Base-by-base conservation (phyloP, 805 yeast genomes). In the Candida nitratophila region DNA sequence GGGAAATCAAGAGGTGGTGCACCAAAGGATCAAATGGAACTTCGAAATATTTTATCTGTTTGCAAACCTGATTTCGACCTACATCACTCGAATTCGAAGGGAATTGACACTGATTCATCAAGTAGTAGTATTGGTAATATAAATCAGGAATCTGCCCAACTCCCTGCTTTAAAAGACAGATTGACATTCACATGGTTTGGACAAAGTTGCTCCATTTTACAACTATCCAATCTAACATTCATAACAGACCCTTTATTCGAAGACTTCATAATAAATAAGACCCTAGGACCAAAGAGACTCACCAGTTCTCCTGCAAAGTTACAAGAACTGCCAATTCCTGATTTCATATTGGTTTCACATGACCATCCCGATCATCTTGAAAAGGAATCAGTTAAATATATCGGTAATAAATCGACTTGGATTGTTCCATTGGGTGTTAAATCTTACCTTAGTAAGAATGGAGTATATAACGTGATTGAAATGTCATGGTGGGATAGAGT, bases 331-430 rank as follows among this genome's bases (percentile, higher is more conserved):
- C 85, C 88, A 11, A 62, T 66, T 35, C 84, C 89, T 0, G 81
- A 87, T 49, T 77, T 81, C 44, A 81, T 88, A 1, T 57, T 91
- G 19, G 95, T 91, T 0, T 84, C 95, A 2, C 98, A 91, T 60
- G 90, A 91, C 58, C 98, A 91, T 56, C 98, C 97, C 1, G 98
- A 91, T 61, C 98, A 91, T 65, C 64, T 91, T 38, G 98, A 91
- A 54, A 67, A 74, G 44, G 77, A 70, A 27, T 68, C 85, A 10
- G 76, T 81, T 15, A 57, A 64, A 34, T 52, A 66, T 40, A 64
- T 83, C n/a, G 82, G 85, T 12, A 81, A 86, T 50, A 50, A 62
- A 3, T 69, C 83, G 2, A 69, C 76, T 1, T 91, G 98, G 97
- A 73, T 91, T 10, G 96, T 90, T 1, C 98, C 98, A 0, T 54